These are phyloP conservation scores for Cladosporium oxysporum DNA, from an alignment of 2,329 filamentous ascomycete genomes.

Conservation along the genomic window DNA sequence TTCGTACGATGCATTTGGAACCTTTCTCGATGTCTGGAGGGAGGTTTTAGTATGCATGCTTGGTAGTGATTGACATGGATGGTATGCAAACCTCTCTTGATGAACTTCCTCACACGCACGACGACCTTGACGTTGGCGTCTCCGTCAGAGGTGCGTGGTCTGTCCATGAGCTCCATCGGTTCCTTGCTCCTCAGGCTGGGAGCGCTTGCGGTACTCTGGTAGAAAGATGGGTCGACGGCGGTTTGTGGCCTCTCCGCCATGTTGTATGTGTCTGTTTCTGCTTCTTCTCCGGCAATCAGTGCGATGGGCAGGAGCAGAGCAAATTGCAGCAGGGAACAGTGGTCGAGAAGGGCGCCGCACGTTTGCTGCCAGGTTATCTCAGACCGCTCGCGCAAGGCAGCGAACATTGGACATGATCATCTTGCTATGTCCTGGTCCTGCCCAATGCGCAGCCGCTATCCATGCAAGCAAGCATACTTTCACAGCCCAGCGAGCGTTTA, in stretches of 20 bases:
- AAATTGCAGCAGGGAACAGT: constrained; percentile 5
- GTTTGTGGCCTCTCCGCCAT: constrained; percentile 20
- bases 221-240: constrained; percentile 16
- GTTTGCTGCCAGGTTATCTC: constrained; percentile 23
- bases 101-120: constrained; percentile 51
- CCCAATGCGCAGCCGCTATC: constrained; percentile 18
- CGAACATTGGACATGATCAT: constrained; percentile 26
- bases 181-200: constrained; percentile 47
- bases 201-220: constrained; percentile 44
- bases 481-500: neutral
- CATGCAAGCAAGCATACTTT: constrained; percentile 10
- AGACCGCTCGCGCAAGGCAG: constrained; percentile 25
- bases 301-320: neutral
- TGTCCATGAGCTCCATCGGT: constrained; percentile 36
- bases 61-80: neutral
- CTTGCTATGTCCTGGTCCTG: constrained; percentile 11
- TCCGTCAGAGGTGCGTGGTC: constrained; percentile 39
- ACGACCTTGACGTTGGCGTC: constrained; percentile 55
- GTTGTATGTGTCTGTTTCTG: neutral
- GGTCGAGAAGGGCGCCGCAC: constrained; percentile 25
- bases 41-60: constrained; percentile 27
- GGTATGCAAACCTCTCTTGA: constrained; percentile 44
- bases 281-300: neutral
- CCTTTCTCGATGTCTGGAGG: constrained; percentile 73
- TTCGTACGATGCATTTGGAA: constrained; percentile 82